Base-by-base conservation (phyloP, 306 rosid genomes). In the Canavalia gladiata region DNA sequence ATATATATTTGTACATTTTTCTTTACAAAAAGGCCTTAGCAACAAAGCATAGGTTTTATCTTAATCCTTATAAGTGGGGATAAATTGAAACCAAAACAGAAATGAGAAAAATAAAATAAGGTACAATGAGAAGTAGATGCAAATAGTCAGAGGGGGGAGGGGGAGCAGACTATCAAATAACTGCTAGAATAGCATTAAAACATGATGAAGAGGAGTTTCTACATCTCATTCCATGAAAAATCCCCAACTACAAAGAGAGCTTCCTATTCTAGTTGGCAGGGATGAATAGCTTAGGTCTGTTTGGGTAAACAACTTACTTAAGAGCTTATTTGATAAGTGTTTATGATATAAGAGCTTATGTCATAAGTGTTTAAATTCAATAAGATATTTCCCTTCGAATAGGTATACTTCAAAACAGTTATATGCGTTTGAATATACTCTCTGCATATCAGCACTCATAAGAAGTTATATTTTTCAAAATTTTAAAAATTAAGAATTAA, bases 1-100 rank as follows among this genome's bases (percentile, higher is more conserved):
- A 18, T 72, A 18, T 49, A 41, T 58, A 59, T 51, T 2, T 65
- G 13, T 9, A 8, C 13, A 46, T 18, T 54, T 49, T 65, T 54
- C 69, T 57, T 54, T 2, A 45, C 56, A 57, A 71, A 34, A 65
- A 47, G 3, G 18, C 6, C 70, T 33, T 5, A 7, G 39, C 77
- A 72, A 41, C 58, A 55, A 43, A 42, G 47, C 79, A 78, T 29
- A 47, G 13, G 68, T 52, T 43, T 67, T 60, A 82, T 74, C 78
- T 66, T 13, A 51, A 75, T 70, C 50, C 49, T 57, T 51, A 4
- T 56, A 51, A 43, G 47, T 37, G 51, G 29, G 7, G 28, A 51
- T 7, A 46, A 64, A 73, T 46, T 56, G 77, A 68, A 74, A 68
- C 39, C 8, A 56, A 55, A 65, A 73, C 59, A 67, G 8, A 84